These are phyloP conservation scores for Daedaleopsis nitida DNA, from an alignment of 768 basidiomycete species.

Conservation along the genomic window DNA sequence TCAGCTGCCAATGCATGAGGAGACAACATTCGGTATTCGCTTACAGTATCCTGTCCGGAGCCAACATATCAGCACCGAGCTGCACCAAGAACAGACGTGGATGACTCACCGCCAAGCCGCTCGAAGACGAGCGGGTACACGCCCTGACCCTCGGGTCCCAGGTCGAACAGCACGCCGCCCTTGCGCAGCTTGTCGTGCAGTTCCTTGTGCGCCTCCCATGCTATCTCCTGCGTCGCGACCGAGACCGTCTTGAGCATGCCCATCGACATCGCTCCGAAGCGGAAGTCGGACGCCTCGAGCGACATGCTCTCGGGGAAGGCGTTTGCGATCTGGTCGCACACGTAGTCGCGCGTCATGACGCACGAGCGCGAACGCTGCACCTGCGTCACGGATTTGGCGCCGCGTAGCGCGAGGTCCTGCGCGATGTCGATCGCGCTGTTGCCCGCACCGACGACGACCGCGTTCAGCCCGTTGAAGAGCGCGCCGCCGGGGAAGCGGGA, in stretches of 20 bases:
- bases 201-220: constrained; percentile 34
- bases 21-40: no score
- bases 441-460: constrained; percentile 45
- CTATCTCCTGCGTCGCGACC: constrained; percentile 18
- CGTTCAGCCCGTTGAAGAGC: constrained; percentile 35
- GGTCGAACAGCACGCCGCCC: constrained; percentile 40
- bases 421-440: constrained; percentile 43
- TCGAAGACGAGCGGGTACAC: constrained; percentile 30
- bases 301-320: constrained; percentile 22
- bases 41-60: no score
- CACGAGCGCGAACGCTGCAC: constrained; percentile 44
- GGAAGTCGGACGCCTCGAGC: constrained; percentile 29
- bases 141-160: constrained; percentile 38
- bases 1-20: no score
- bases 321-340: background rate
- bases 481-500: constrained; percentile 30
- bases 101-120: constrained; percentile 35
- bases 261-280: constrained; percentile 25
- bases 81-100: background rate
- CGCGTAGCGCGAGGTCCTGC: constrained; percentile 37
- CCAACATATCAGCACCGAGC: no score
- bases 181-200: constrained; percentile 38
- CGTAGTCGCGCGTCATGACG: constrained; percentile 26
- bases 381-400: constrained; percentile 41
- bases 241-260: constrained; percentile 26